phyloP scores from a whole-genome alignment of 495 filamentous ascomycete species.

The Neurospora sp. region DNA sequence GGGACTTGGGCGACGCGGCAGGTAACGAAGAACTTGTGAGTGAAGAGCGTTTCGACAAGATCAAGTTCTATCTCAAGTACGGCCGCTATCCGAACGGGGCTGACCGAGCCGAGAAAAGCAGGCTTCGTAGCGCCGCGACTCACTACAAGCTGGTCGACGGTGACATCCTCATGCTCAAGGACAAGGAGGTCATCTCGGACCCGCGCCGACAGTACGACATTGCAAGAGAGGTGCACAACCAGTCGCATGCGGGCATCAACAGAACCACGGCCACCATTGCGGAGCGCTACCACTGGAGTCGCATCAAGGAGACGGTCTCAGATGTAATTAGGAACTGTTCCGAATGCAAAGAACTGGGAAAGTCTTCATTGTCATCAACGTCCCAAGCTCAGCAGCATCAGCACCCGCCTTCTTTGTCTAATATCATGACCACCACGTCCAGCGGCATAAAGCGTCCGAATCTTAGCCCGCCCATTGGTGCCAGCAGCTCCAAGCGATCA shows the following conservation, averaged over 20 bases:
- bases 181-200: slow-evolving; percentile 93
- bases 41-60: slow-evolving; percentile 98
- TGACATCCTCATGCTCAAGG: slow-evolving; percentile 89
- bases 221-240: slow-evolving; percentile 60
- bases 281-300: slow-evolving; percentile 93
- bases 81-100: slow-evolving; percentile 88
- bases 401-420: not conserved
- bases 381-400: slow-evolving; percentile 10
- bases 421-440: not conserved
- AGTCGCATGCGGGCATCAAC: slow-evolving; percentile 90
- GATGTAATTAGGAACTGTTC: slow-evolving; percentile 86
- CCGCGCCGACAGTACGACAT: slow-evolving; percentile 89
- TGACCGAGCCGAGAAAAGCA: slow-evolving; percentile 91
- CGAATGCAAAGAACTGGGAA: slow-evolving; percentile 77
- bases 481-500: slow-evolving; percentile 19
- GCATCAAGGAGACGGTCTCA: slow-evolving; percentile 95
- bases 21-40: slow-evolving; percentile 77
- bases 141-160: slow-evolving; percentile 81
- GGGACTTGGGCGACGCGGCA: slow-evolving; percentile 52
- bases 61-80: slow-evolving; percentile 91
- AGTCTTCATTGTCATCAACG: slow-evolving; percentile 24
- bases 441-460: slow-evolving; percentile 20
- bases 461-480: slow-evolving; percentile 5
- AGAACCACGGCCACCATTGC: slow-evolving; percentile 94
- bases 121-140: slow-evolving; percentile 83